Conservation (phyloP, 75 land plant genomes). For the Picea sitchensis region DNA sequence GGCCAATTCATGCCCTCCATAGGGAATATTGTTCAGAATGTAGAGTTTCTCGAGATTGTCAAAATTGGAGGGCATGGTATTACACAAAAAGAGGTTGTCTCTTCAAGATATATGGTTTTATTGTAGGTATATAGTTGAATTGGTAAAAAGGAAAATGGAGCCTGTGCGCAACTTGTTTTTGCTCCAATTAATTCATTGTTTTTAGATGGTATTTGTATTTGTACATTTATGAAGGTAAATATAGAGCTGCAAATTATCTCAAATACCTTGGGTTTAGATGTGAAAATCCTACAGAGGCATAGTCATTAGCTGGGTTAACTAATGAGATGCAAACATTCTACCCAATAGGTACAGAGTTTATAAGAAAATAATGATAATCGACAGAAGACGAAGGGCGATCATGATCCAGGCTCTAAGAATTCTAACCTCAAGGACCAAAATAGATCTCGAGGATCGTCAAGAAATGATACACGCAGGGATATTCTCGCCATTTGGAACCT, state of each 20-base stretch:
- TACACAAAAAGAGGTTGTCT: background rate
- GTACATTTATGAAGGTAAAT: background rate
- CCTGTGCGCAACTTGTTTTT: slow-evolving; percentile 17
- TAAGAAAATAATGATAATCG: background rate
- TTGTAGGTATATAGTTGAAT: slow-evolving; percentile 9
- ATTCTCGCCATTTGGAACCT: background rate
- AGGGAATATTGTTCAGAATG: slow-evolving; percentile 36
- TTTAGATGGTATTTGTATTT: slow-evolving; percentile 7
- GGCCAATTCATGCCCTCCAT: slow-evolving; percentile 62
- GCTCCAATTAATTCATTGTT: slow-evolving; percentile 15
- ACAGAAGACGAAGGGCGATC: background rate
- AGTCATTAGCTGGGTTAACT: too few relatives aligned
- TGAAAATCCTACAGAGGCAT: too few relatives aligned
- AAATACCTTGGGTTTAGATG: too few relatives aligned
- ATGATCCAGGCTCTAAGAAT: slow-evolving; percentile 3
- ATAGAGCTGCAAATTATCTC: too few relatives aligned
- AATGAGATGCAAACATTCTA: too few relatives aligned
- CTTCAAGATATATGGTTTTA: background rate
- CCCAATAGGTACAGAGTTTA: too few relatives aligned
- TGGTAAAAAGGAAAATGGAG: slow-evolving; percentile 14
- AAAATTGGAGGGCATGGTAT: background rate
- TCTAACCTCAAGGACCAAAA: slow-evolving; percentile 3
- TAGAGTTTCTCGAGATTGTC: background rate
- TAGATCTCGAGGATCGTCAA: slow-evolving; percentile 1
- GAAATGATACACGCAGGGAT: background rate